These are phyloP conservation scores for Arabis hirsuta DNA, from an alignment of 345 rosid genomes.

Conservation along the genomic window DNA sequence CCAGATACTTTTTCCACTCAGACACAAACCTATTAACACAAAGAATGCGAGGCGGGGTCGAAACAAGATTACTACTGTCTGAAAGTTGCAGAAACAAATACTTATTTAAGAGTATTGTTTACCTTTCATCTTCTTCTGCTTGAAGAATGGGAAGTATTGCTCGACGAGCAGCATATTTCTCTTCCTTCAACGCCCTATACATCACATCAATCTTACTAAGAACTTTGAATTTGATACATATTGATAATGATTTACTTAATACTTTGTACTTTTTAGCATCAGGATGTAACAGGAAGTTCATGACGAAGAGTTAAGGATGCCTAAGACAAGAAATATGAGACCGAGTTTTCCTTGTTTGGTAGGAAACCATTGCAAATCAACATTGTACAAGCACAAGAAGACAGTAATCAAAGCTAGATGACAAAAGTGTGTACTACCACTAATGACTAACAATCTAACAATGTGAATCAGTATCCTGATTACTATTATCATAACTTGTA, in stretches of 20 bases:
- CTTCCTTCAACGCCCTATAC: conserved; percentile 91
- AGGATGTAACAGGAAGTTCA: not conserved
- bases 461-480: not conserved
- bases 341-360: not conserved
- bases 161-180: conserved; percentile 89
- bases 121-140: conserved; percentile 99
- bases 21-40: conserved; percentile 67
- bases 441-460: conserved; percentile 13
- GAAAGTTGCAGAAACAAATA: conserved; percentile 8
- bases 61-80: conserved; percentile 9
- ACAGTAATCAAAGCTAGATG: not conserved
- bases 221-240: not conserved
- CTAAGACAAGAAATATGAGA: not conserved
- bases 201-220: conserved; percentile 16
- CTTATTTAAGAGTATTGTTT: not conserved
- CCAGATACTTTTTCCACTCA: conserved; percentile 96
- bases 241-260: not conserved
- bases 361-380: not conserved
- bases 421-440: not conserved
- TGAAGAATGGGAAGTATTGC: conserved; percentile 89
- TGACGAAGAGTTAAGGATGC: not conserved
- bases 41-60: not conserved
- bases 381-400: not conserved
- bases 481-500: not conserved
- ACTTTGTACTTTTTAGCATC: not conserved